Evolutionary conservation across 1,284 basidiomycete genomes (phyloP).

Genomic region (Termitomyces sp.): DNA sequence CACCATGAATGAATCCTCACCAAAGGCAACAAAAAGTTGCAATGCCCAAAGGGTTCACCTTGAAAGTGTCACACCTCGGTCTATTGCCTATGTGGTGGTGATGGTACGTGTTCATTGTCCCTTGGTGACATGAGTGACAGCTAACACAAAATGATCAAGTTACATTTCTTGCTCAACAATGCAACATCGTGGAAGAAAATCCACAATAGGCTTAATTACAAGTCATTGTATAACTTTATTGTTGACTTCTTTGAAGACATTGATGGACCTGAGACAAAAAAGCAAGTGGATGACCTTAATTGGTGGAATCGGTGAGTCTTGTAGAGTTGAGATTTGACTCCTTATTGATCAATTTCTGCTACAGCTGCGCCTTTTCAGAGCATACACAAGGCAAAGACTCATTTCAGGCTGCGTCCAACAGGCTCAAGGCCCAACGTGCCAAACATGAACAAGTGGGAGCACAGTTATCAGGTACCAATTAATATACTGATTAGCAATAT

Average conservation of each 20-base stretch:
- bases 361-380: background rate
- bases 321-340: background rate
- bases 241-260: conserved; percentile 22
- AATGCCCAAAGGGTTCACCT: background rate
- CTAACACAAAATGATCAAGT: conserved; percentile 1
- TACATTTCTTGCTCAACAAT: conserved; percentile 16
- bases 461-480: too few species aligned
- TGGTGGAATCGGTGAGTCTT: background rate
- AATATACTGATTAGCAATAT: too few species aligned
- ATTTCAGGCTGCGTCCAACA: background rate
- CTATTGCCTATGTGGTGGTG: conserved; percentile 23
- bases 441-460: background rate
- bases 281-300: background rate
- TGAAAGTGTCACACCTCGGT: conserved; percentile 17
- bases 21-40: background rate
- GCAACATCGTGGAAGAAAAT: conserved; percentile 11
- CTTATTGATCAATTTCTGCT: background rate
- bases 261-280: background rate
- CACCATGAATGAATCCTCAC: conserved; percentile 3
- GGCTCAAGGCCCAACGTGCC: background rate
- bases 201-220: conserved; percentile 16
- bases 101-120: background rate
- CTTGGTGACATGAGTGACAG: background rate
- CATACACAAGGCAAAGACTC: background rate
- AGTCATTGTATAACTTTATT: conserved; percentile 19